phyloP scores from a whole-genome alignment of 2,329 filamentous ascomycete species.

The Tolypocladium endophyticum region DNA sequence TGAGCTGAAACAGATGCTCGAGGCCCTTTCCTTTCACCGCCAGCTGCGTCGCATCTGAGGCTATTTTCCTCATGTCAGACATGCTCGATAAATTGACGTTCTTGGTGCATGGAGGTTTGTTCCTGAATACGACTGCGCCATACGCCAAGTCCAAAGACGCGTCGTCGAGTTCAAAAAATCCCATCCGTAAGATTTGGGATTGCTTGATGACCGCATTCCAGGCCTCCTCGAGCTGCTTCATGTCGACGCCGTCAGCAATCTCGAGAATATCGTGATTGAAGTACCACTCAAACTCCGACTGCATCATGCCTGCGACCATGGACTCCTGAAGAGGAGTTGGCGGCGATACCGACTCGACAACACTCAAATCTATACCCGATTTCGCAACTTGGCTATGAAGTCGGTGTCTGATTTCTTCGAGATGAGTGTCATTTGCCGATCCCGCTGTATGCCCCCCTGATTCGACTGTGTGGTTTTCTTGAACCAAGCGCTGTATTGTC shows the following conservation, averaged over 20 bases:
- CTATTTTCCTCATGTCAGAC: conserved; percentile 24
- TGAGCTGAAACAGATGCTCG: conserved; percentile 37
- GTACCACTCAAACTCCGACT: conserved; percentile 64
- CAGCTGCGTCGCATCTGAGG: conserved; percentile 21
- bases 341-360: conserved; percentile 54
- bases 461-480: conserved; percentile 5
- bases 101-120: conserved; percentile 9
- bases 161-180: conserved; percentile 57
- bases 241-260: conserved; percentile 42
- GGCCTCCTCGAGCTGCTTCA: conserved; percentile 45
- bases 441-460: too few species aligned
- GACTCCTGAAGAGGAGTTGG: conserved; percentile 78
- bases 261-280: conserved; percentile 76
- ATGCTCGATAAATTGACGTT: conserved; percentile 13
- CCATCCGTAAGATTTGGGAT: conserved; percentile 66
- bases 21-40: conserved; percentile 26
- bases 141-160: conserved; percentile 40
- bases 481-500: conserved; percentile 51
- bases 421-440: background rate
- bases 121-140: conserved; percentile 35
- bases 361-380: conserved; percentile 20
- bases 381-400: conserved; percentile 27
- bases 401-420: conserved; percentile 14
- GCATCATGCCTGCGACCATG: conserved; percentile 73
- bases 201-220: conserved; percentile 48